Percentiles rank a stretch among this genome's conserved stretches.
Evolutionary conservation across 306 rosid species (phyloP).

Genomic region (Sechiopsis laciniata): DNA sequence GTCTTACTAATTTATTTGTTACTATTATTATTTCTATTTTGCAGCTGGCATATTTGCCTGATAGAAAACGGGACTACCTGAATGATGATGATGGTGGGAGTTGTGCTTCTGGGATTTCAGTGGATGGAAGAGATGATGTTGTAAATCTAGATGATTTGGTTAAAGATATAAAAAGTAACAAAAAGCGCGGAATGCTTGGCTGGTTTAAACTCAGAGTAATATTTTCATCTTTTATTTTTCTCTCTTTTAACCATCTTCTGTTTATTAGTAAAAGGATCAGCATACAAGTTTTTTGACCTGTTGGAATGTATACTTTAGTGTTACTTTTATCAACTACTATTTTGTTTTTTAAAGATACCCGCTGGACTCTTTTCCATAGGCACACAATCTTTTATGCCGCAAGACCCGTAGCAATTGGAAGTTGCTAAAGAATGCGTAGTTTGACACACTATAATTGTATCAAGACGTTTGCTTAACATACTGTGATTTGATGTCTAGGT

Average conservation of each 20-base stretch:
- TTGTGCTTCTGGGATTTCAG: constrained; percentile 53
- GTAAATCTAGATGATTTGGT: constrained; percentile 62
- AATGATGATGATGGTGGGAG: constrained; percentile 61
- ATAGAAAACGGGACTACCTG: constrained; percentile 57
- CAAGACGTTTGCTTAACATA: not conserved
- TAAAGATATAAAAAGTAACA: constrained; percentile 59
- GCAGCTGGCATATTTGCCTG: constrained; percentile 87
- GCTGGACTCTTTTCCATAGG: not conserved
- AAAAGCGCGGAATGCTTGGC: constrained; percentile 70
- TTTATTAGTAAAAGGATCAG: constrained; percentile 4
- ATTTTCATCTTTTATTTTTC: constrained; percentile 22
- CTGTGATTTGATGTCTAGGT: not conserved
- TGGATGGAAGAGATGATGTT: constrained; percentile 50
- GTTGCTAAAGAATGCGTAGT: not conserved
- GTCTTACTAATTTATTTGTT: not conserved
- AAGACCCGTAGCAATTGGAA: not conserved
- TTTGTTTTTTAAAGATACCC: not conserved
- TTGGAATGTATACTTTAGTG: not conserved
- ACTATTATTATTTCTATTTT: constrained; percentile 27
- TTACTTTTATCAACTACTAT: not conserved
- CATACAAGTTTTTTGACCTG: not conserved
- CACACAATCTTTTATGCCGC: not conserved
- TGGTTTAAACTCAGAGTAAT: constrained; percentile 75
- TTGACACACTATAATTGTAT: not conserved
- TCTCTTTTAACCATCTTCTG: constrained; percentile 1